Conservation (phyloP, 768 basidiomycete genomes). For the Rhodosporidiobolus odoratus region DNA sequence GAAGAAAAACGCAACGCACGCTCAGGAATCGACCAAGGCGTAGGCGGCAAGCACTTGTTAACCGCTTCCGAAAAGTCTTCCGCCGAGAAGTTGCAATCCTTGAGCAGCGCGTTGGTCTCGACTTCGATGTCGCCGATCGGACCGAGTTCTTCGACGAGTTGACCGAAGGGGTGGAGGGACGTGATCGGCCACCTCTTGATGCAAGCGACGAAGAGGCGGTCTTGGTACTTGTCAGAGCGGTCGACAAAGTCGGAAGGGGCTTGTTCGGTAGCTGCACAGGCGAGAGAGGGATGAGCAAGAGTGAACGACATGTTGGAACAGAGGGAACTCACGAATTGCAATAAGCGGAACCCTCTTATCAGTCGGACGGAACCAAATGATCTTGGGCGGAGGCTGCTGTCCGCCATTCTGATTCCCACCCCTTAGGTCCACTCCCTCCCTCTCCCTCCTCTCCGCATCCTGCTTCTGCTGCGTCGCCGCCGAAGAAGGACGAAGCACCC, state of each 20-base stretch:
- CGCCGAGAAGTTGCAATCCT: conserved; percentile 98
- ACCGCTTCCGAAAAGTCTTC: conserved; percentile 88
- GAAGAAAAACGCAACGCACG: conserved; percentile 37
- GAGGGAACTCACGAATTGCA: conserved; percentile 65
- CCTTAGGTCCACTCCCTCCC: conserved; percentile 81
- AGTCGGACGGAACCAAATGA: conserved; percentile 99
- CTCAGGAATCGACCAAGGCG: conserved; percentile 68
- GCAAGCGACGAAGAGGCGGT: conserved; percentile 91
- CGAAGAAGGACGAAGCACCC: conserved; percentile 48
- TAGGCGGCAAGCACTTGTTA: conserved; percentile 87
- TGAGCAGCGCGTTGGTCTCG: conserved; percentile 91
- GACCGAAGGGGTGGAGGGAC: conserved; percentile 97
- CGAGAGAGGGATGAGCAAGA: not conserved
- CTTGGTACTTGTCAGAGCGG: conserved; percentile 80
- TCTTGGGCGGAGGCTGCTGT: conserved; percentile 86
- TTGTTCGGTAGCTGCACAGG: conserved; percentile 65
- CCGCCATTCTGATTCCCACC: conserved; percentile 46
- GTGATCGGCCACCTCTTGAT: conserved; percentile 89
- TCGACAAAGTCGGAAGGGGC: conserved; percentile 92
- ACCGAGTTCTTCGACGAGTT: conserved; percentile 93
- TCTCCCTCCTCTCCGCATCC: conserved; percentile 91
- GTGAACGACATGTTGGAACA: not conserved
- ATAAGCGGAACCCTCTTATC: conserved; percentile 98
- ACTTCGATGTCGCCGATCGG: conserved; percentile 98
- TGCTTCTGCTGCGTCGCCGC: conserved; percentile 39